Conservation (phyloP, 2,329 filamentous ascomycete species). For the Curvularia verruculosa region DNA sequence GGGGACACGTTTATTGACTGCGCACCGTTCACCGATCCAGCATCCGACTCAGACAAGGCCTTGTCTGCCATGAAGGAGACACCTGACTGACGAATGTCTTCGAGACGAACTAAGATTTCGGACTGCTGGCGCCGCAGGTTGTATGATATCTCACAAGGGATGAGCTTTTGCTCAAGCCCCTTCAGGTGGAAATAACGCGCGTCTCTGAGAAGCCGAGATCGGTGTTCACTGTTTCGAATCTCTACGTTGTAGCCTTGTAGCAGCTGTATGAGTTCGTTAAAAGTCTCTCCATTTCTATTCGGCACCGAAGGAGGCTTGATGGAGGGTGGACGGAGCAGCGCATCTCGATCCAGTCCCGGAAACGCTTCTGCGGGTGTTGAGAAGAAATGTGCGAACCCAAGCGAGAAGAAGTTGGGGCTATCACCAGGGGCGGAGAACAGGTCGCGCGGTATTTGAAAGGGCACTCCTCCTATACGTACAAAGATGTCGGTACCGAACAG, state of each 20-base stretch:
- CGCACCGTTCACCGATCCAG: conserved; percentile 24
- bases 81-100: conserved; percentile 89
- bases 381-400: conserved; percentile 90
- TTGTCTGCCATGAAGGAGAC: conserved; percentile 67
- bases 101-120: conserved; percentile 80
- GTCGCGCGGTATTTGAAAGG: conserved; percentile 90
- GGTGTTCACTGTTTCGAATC: conserved; percentile 77
- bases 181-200: conserved; percentile 94
- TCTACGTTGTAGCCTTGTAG: conserved; percentile 82
- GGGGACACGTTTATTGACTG: conserved; percentile 27
- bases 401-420: conserved; percentile 92
- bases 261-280: conserved; percentile 80
- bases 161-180: conserved; percentile 84
- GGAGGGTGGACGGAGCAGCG: conserved; percentile 82
- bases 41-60: conserved; percentile 28
- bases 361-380: conserved; percentile 79
- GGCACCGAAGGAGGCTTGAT: conserved; percentile 83
- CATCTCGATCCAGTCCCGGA: conserved; percentile 79
- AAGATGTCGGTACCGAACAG: conserved; percentile 92
- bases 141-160: conserved; percentile 76
- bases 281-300: conserved; percentile 80
- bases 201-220: conserved; percentile 78
- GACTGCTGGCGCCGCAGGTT: conserved; percentile 71
- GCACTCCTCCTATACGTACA: conserved; percentile 83
- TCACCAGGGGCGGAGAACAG: conserved; percentile 86